phyloP scores from a whole-genome alignment of 192 early-diverging fungal genomes.

The Phycomyces blakesleeanus region DNA sequence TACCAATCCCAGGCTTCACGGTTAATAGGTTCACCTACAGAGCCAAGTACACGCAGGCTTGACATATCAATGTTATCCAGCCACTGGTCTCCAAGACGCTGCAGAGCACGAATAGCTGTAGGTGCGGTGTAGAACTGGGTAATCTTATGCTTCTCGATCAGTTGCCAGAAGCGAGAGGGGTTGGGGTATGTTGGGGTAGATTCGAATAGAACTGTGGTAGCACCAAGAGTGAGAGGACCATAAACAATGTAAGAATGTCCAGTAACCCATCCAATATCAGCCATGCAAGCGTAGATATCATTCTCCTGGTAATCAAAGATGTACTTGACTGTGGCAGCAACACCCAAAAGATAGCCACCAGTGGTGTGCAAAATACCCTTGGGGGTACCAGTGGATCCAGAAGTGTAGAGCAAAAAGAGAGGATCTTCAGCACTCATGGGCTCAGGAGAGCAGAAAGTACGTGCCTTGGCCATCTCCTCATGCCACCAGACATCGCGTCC shows the following conservation, averaged over 20 bases:
- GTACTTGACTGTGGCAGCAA: constrained; percentile 79
- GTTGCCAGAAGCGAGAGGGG: constrained; percentile 74
- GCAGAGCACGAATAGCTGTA: constrained; percentile 93
- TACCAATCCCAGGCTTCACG: constrained; percentile 98
- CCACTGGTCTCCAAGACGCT: constrained; percentile 75
- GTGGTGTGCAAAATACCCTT: constrained; percentile 96
- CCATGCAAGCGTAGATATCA: constrained; percentile 92
- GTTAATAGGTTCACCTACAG: constrained; percentile 97
- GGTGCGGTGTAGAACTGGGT: constrained; percentile 98
- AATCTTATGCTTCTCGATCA: constrained; percentile 85
- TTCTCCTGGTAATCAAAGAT: constrained; percentile 89
- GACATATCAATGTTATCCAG: constrained; percentile 76
- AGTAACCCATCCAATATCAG: constrained; percentile 91
- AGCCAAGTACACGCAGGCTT: constrained; percentile 86
- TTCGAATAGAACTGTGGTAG: constrained; percentile 92
- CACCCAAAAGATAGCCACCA: constrained; percentile 90
- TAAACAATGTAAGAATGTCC: constrained; percentile 91
- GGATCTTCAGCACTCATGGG: constrained; percentile 89
- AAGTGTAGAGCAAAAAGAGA: constrained; percentile 93
- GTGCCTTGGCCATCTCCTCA: constrained; percentile 78
- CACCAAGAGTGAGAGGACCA: constrained; percentile 82
- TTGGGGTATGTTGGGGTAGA: constrained; percentile 91
- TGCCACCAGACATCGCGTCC: constrained; percentile 93
- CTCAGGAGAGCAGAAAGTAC: constrained; percentile 83
- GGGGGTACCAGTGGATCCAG: constrained; percentile 84